phyloP scores from a whole-genome alignment of 139 green algal genomes.

The Dunaliella primolecta region DNA sequence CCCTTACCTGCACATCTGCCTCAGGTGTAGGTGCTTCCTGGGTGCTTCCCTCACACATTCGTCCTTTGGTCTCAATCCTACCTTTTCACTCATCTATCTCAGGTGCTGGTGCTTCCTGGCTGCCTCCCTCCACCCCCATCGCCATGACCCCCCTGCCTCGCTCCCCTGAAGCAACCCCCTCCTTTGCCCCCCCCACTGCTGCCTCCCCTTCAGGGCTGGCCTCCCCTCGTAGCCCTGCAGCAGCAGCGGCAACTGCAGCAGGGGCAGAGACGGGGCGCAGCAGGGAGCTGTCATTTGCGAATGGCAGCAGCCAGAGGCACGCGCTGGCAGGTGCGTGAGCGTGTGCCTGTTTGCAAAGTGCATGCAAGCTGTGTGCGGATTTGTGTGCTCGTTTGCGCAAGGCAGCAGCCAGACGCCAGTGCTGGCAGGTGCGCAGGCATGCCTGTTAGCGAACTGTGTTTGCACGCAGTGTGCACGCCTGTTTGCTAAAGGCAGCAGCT shows the following conservation, averaged over 20 bases:
- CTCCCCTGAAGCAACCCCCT: neutral
- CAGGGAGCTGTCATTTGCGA: neutral
- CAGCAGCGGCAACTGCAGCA: slow-evolving; percentile 17
- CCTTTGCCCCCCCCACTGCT: neutral
- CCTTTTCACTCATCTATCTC: too few species aligned
- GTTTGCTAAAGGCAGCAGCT: too few species aligned
- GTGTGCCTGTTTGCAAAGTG: neutral
- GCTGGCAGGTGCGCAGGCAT: too few species aligned
- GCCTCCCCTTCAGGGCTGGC: neutral
- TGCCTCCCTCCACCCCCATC: neutral
- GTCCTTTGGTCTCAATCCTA: too few species aligned
- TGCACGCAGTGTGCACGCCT: too few species aligned
- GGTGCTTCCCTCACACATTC: too few species aligned
- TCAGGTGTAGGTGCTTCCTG: too few species aligned
- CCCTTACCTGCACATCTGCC: too few species aligned
- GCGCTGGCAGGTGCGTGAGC: neutral
- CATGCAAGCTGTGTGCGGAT: slow-evolving; percentile 2
- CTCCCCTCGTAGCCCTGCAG: neutral
- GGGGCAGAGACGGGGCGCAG: neutral
- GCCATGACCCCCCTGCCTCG: neutral
- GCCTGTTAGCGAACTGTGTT: too few species aligned
- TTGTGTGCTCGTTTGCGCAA: neutral
- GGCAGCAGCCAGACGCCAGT: too few species aligned
- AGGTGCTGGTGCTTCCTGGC: neutral
- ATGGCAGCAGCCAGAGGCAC: neutral